These are phyloP conservation scores for Claviceps capensis DNA, from an alignment of 2,329 filamentous ascomycete genomes.

Conservation along the genomic window DNA sequence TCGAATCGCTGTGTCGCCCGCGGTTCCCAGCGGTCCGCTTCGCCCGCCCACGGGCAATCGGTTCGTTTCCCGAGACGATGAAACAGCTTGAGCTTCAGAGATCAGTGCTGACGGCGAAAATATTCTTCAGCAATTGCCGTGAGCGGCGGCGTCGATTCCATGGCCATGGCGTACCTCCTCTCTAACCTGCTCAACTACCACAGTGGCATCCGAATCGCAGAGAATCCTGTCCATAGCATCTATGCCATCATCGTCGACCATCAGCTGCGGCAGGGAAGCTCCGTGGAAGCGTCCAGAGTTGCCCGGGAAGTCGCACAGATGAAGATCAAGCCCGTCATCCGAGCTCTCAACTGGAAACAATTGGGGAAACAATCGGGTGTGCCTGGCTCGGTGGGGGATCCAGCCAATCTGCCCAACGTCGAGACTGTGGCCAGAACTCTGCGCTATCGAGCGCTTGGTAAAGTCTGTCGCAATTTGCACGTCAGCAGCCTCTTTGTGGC, in stretches of 20 bases:
- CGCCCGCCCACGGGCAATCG: conserved; percentile 25
- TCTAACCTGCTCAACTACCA: conserved; percentile 27
- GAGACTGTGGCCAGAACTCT: conserved; percentile 63
- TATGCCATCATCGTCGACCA: conserved; percentile 44
- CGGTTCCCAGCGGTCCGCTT: conserved; percentile 31
- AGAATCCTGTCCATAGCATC: conserved; percentile 29
- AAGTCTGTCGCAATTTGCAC: conserved; percentile 34
- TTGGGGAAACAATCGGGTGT: not conserved
- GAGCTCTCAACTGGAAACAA: conserved; percentile 33
- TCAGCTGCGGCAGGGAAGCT: conserved; percentile 37
- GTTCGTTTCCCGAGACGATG: conserved; percentile 17
- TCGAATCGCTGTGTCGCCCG: conserved; percentile 34
- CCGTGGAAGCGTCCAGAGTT: conserved; percentile 37
- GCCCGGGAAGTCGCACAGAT: conserved; percentile 23
- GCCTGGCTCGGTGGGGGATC: conserved; percentile 16
- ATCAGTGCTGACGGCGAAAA: not conserved
- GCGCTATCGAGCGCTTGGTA: conserved; percentile 60
- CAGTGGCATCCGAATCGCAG: conserved; percentile 25
- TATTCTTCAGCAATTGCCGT: conserved; percentile 53
- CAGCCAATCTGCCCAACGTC: conserved; percentile 41
- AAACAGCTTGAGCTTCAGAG: too few relatives aligned
- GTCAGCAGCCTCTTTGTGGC: conserved; percentile 58
- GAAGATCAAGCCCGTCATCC: conserved; percentile 17
- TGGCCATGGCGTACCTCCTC: conserved; percentile 76
- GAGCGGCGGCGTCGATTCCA: conserved; percentile 94